Conservation (phyloP, 1,284 basidiomycete genomes). For the Sporisorium exsertum region DNA sequence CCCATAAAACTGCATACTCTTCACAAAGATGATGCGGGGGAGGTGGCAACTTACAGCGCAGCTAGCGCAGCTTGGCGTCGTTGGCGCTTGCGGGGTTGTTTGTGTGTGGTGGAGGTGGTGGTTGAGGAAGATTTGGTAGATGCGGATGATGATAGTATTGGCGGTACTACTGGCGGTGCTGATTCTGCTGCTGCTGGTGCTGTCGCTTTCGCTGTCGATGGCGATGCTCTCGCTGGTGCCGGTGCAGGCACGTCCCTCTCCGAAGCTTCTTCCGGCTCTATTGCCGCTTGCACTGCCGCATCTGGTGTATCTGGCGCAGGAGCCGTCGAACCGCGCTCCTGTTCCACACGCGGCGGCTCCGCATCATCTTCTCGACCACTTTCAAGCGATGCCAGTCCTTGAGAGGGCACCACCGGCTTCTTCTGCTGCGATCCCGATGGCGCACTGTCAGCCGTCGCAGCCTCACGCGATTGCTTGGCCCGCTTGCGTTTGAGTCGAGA, state of each 20-base stretch:
- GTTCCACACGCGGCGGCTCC: not conserved
- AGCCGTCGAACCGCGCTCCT: too few relatives aligned
- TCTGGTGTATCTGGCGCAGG: not conserved
- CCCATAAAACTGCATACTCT: too few relatives aligned
- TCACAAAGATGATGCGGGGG: not conserved
- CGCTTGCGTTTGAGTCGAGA: slow-evolving; percentile 2
- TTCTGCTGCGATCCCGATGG: too few relatives aligned
- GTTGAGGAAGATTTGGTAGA: not conserved
- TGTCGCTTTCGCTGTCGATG: not conserved
- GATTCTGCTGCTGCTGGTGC: not conserved
- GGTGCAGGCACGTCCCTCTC: too few relatives aligned
- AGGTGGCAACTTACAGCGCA: slow-evolving; percentile 27
- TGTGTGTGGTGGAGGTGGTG: not conserved
- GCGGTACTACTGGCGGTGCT: not conserved
- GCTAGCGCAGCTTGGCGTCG: slow-evolving; percentile 26
- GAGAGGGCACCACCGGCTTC: too few relatives aligned
- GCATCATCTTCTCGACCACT: not conserved
- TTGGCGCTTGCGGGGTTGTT: not conserved
- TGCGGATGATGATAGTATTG: not conserved
- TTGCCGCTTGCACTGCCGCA: not conserved
- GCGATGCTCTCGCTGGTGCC: not conserved
- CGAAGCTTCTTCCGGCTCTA: not conserved
- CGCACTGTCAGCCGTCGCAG: not conserved
- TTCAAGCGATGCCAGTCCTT: too few relatives aligned
- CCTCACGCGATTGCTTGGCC: not conserved